These are phyloP conservation scores for Psophocarpus tetragonolobus DNA, from an alignment of 306 rosid genomes.

Conservation along the genomic window DNA sequence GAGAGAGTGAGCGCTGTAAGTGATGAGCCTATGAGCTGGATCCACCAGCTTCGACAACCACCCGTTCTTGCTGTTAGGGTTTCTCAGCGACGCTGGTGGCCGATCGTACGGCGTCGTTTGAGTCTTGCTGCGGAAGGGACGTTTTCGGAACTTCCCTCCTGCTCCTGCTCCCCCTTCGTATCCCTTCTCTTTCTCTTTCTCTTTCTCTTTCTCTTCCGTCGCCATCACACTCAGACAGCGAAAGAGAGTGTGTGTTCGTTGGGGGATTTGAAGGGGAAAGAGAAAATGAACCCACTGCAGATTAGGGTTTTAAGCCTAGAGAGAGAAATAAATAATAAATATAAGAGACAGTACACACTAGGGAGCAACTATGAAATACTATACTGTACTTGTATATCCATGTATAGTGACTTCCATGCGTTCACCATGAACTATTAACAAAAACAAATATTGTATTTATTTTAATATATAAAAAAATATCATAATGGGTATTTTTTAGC, in stretches of 20 bases:
- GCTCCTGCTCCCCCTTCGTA: constrained; percentile 64
- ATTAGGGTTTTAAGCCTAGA: constrained; percentile 35
- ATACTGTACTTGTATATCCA: too few relatives aligned
- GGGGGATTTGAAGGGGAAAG: not conserved
- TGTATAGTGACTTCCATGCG: too few relatives aligned
- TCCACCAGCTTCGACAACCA: constrained; percentile 89
- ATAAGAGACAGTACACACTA: not conserved
- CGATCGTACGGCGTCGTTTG: constrained; percentile 91
- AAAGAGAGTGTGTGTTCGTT: not conserved
- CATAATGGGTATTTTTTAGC: too few relatives aligned
- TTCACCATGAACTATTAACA: too few relatives aligned
- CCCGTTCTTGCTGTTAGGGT: constrained; percentile 50
- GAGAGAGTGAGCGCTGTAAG: constrained; percentile 60
- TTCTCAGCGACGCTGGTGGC: constrained; percentile 56
- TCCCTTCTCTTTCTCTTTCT: constrained; percentile 50
- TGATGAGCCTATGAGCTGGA: constrained; percentile 87
- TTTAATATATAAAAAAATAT: too few relatives aligned
- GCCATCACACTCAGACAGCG: constrained; percentile 46
- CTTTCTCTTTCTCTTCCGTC: constrained; percentile 54
- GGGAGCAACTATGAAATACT: too few relatives aligned
- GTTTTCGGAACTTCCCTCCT: constrained; percentile 88
- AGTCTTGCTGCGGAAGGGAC: constrained; percentile 49
- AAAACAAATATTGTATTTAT: too few relatives aligned
- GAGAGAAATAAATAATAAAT: too few relatives aligned
- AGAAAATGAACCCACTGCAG: not conserved